Evolutionary conservation across 1,139 yeast genomes (phyloP), one percentile per base, ranked within the genome.

Genomic region (Yamadazyma siamensis): DNA sequence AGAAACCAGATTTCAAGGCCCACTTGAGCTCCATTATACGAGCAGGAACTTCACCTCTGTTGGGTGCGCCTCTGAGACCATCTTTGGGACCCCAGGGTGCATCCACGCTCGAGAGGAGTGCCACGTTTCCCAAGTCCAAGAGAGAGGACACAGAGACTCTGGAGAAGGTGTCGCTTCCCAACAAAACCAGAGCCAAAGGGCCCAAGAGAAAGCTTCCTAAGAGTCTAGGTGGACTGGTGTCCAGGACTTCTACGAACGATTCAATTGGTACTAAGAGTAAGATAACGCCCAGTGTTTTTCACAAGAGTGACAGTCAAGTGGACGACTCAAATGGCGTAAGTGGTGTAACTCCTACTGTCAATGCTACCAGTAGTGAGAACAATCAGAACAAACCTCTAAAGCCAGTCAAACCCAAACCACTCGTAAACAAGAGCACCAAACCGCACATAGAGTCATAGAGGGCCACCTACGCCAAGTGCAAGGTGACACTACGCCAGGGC

Each of bases 201-300:
- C 95, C 95, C 3, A 80, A 73, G 50, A 64, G 95, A 48, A 68
- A 83, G 40, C 66, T 78, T 22, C 94, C 94, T 0, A 69, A 63
- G 35, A 43, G 25, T 5, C 35, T 51, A 25, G 16, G 26, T 7
- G 15, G 8, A n/a, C n/a, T 5, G 12, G 17, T 16, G 13, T 12
- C 22, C 16, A 15, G 21, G 16, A 13, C 21, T 17, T 5, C 28
- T 4, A 18, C 6, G 23, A 21, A n/a, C 13, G 13, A 6, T 6
- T 7, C 6, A 6, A 21, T 6, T 21, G 7, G 16, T 18, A 18
- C 29, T 10, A 12, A 7, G 26, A 26, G 31, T 13, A 21, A 26
- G 9, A 19, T 29, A 28, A 12, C 25, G 9, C 29, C 9, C 26
- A 11, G n/a, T n/a, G n/a, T n/a, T 20, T 9, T 7, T n/a, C n/a